Conservation (phyloP, 495 filamentous ascomycete species). For the Pyrenula aspistea region DNA sequence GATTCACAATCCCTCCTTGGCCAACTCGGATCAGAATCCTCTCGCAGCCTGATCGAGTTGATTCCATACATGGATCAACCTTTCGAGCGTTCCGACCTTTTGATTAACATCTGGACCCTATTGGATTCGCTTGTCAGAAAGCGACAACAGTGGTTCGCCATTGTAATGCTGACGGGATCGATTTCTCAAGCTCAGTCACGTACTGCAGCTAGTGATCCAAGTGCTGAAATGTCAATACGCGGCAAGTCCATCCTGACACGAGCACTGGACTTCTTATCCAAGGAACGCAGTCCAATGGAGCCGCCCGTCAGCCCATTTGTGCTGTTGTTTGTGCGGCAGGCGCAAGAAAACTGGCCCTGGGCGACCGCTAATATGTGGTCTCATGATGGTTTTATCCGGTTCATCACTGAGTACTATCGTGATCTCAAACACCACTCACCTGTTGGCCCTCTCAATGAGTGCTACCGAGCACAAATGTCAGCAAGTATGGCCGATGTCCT, state of each 20-base stretch:
- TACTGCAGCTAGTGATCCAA: constrained; percentile 29
- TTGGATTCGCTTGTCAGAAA: constrained; percentile 80
- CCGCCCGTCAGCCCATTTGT: constrained; percentile 29
- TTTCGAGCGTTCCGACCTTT: constrained; percentile 44
- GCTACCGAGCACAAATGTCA: constrained; percentile 57
- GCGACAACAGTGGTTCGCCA: constrained; percentile 89
- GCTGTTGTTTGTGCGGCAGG: constrained; percentile 72
- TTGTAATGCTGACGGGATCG: constrained; percentile 80
- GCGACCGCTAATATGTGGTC: constrained; percentile 64
- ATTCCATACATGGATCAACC: constrained; percentile 71
- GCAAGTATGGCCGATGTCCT: constrained; percentile 77
- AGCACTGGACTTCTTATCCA: constrained; percentile 61
- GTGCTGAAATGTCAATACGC: constrained; percentile 27
- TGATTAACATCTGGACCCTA: constrained; percentile 67
- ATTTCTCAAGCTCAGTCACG: constrained; percentile 58
- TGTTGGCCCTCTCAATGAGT: constrained; percentile 23
- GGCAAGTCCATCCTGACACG: constrained; percentile 56
- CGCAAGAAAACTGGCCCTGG: constrained; percentile 90
- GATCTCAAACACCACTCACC: constrained; percentile 38
- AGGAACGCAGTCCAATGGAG: constrained; percentile 4
- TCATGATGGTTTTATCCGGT: constrained; percentile 57
- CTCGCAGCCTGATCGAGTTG: constrained; percentile 71
- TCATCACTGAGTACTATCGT: constrained; percentile 57
- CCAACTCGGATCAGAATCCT: constrained; percentile 68
- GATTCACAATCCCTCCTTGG: constrained; percentile 87